These are phyloP conservation scores for Colletotrichum sublineola DNA, from an alignment of 2,329 filamentous ascomycete genomes.

Conservation along the genomic window DNA sequence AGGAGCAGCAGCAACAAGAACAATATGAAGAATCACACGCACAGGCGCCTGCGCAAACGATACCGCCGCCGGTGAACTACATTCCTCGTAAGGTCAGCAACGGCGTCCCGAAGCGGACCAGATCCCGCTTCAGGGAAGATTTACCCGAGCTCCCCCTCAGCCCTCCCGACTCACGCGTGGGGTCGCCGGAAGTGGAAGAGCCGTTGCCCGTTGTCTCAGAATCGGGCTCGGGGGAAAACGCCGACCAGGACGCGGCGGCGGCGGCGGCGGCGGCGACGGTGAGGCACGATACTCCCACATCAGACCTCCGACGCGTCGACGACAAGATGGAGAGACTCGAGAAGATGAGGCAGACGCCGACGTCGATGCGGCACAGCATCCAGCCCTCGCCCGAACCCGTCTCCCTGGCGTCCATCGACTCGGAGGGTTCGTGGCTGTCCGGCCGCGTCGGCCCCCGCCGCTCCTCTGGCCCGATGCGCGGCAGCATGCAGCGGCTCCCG, in stretches of 20 bases:
- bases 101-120: conserved; percentile 78
- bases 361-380: conserved; percentile 55
- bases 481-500: conserved; percentile 53
- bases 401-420: conserved; percentile 94
- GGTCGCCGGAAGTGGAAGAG: conserved; percentile 77
- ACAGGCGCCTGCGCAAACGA: conserved; percentile 55
- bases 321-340: conserved; percentile 49
- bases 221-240: conserved; percentile 44
- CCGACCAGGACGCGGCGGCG: conserved; percentile 39
- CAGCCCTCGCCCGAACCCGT: conserved; percentile 72
- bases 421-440: conserved; percentile 95
- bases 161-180: conserved; percentile 84
- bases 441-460: conserved; percentile 71
- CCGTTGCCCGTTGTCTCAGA: conserved; percentile 53
- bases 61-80: conserved; percentile 60
- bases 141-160: conserved; percentile 88
- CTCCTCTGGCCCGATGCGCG: conserved; percentile 62
- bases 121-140: conserved; percentile 93
- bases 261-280: conserved; percentile 46
- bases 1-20: conserved; percentile 47
- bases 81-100: conserved; percentile 54
- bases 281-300: conserved; percentile 63
- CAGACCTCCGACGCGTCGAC: conserved; percentile 57
- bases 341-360: conserved; percentile 60
- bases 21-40: conserved; percentile 30